Percentiles rank a stretch among this genome's conserved stretches.
Evolutionary conservation across 2,329 filamentous ascomycete genomes (phyloP).

Genomic region (Sarocladiaceae sp.): DNA sequence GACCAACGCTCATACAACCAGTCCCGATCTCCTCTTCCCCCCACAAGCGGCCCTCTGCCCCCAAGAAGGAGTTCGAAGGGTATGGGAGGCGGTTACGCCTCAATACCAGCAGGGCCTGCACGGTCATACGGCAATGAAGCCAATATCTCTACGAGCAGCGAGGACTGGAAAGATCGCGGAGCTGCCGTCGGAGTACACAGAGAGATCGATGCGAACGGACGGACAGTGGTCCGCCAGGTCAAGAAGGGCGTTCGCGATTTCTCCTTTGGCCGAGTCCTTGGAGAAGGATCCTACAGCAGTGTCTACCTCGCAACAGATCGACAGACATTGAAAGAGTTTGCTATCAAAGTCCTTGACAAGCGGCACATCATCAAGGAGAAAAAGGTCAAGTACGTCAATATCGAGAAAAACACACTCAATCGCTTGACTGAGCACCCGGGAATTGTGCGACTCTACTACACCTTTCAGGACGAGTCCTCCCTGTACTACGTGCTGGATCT

Average conservation of each 20-base stretch:
- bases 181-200: slow-evolving; percentile 80
- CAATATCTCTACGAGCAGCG: slow-evolving; percentile 56
- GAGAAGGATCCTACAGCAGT: slow-evolving; percentile 96
- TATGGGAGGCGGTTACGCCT: slow-evolving; percentile 53
- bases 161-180: slow-evolving; percentile 94
- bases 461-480: slow-evolving; percentile 94
- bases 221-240: slow-evolving; percentile 74
- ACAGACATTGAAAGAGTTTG: slow-evolving; percentile 92
- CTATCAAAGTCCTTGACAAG: slow-evolving; percentile 97
- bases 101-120: slow-evolving; percentile 21
- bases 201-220: slow-evolving; percentile 81
- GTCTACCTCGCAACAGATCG: slow-evolving; percentile 90
- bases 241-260: slow-evolving; percentile 99
- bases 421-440: slow-evolving; percentile 93
- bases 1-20: slow-evolving; percentile 56
- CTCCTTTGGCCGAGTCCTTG: slow-evolving; percentile 82
- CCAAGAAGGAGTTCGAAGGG: slow-evolving; percentile 74
- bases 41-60: slow-evolving; percentile 58
- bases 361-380: slow-evolving; percentile 99
- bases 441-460: slow-evolving; percentile 95
- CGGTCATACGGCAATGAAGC: slow-evolving; percentile 34
- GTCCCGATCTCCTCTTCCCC: slow-evolving; percentile 46
- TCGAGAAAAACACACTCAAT: slow-evolving; percentile 97
- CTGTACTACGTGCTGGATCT: slow-evolving; percentile 96
- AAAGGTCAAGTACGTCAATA: slow-evolving; percentile 99